Evolutionary conservation across 352 stramenopile genomes (phyloP).

Genomic region (Phytophthora sp.): DNA sequence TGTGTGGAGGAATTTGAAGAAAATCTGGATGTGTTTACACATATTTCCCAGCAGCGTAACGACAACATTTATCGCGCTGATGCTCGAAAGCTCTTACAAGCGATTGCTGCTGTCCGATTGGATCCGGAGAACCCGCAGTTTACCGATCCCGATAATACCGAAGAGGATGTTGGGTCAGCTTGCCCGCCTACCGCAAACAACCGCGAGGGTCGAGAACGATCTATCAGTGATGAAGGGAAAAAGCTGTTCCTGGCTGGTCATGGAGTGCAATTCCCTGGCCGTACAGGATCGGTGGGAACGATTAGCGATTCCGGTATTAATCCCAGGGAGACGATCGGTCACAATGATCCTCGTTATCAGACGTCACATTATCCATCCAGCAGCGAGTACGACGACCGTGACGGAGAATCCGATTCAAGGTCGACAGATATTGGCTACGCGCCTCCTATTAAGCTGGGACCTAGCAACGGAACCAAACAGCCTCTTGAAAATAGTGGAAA

Average conservation of each 20-base stretch:
- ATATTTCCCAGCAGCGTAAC: slow-evolving; percentile 84
- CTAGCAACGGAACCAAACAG: slow-evolving; percentile 37
- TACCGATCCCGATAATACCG: slow-evolving; percentile 61
- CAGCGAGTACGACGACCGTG: slow-evolving; percentile 63
- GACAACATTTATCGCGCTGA: slow-evolving; percentile 85
- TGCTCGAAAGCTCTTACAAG: slow-evolving; percentile 84
- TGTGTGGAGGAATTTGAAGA: slow-evolving; percentile 80
- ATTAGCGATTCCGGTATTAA: slow-evolving; percentile 37
- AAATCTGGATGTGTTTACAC: slow-evolving; percentile 81
- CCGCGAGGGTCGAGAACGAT: slow-evolving; percentile 65
- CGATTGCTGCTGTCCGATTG: slow-evolving; percentile 78
- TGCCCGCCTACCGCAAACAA: slow-evolving; percentile 75
- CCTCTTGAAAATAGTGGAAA: slow-evolving; percentile 25
- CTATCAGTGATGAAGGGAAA: slow-evolving; percentile 88
- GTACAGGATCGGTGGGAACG: slow-evolving; percentile 37
- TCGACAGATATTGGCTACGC: slow-evolving; percentile 61
- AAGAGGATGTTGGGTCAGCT: slow-evolving; percentile 56
- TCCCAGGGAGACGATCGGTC: slow-evolving; percentile 39
- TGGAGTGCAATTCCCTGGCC: slow-evolving; percentile 30
- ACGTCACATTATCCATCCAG: slow-evolving; percentile 56
- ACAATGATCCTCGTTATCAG: slow-evolving; percentile 47
- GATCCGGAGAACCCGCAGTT: slow-evolving; percentile 84
- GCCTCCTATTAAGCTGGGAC: slow-evolving; percentile 33
- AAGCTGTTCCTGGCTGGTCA: slow-evolving; percentile 76
- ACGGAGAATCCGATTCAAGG: slow-evolving; percentile 55